Conservation (phyloP, 768 basidiomycete genomes). For the Boletus eberwhitei region DNA sequence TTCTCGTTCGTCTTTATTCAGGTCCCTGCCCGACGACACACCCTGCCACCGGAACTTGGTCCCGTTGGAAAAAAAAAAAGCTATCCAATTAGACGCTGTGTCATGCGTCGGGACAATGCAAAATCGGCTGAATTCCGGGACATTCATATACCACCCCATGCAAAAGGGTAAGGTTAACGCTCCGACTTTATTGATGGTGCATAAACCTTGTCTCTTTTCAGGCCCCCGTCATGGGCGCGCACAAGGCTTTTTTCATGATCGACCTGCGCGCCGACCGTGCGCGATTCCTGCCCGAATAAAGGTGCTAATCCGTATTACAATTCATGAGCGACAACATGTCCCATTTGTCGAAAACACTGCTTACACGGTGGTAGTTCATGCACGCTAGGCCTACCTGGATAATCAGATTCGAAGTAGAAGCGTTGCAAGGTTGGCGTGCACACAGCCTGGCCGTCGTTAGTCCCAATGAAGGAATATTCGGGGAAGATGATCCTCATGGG, state of each 20-base stretch:
- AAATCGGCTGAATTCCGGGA: neutral
- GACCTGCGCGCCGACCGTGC: constrained; percentile 7
- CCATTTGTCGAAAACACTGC: neutral
- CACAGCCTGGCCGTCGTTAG: neutral
- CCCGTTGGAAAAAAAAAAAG: neutral
- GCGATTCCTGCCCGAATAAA: neutral
- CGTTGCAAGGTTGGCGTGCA: neutral
- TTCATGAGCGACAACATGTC: neutral
- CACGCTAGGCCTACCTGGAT: neutral
- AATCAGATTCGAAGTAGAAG: neutral
- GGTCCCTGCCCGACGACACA: neutral
- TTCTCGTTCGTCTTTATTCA: neutral
- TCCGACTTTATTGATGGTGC: constrained; percentile 1
- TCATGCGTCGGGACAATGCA: neutral
- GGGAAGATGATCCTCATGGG: constrained; percentile 2
- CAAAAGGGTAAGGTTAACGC: neutral
- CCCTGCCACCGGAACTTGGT: constrained; percentile 10
- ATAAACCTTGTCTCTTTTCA: neutral
- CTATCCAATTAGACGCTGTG: neutral
- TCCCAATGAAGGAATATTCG: neutral
- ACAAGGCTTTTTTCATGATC: constrained; percentile 26
- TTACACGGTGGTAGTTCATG: neutral
- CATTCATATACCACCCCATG: neutral
- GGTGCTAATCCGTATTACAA: neutral
- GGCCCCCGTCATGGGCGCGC: constrained; percentile 2